A percentile compares a stretch with the other conserved stretches of the same genome.
phyloP scores from a whole-genome alignment of 805 yeast species.

The Zygoascus ofunaensis region DNA sequence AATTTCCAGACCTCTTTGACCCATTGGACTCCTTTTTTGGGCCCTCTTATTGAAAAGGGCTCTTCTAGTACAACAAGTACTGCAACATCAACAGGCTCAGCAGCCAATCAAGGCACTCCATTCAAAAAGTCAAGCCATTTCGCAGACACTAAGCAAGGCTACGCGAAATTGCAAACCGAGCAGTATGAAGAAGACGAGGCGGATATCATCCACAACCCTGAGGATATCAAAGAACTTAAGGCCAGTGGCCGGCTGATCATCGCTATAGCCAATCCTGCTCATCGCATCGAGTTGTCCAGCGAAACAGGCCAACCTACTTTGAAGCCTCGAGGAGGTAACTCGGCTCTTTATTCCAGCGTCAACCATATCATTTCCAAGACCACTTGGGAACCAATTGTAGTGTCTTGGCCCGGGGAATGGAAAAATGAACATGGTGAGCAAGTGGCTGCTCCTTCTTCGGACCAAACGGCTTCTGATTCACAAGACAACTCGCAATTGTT shows the following conservation, averaged over 20 bases:
- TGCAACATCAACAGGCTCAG: neutral
- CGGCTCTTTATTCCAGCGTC: slow-evolving; percentile 74
- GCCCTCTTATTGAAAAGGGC: slow-evolving; percentile 11
- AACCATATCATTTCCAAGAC: slow-evolving; percentile 53
- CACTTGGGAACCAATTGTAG: slow-evolving; percentile 77
- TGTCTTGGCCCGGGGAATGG: slow-evolving; percentile 96
- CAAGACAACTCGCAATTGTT: slow-evolving; percentile 42
- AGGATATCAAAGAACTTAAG: slow-evolving; percentile 3
- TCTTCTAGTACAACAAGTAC: neutral
- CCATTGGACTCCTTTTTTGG: slow-evolving; percentile 13
- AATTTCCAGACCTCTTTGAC: no score
- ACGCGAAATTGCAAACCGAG: neutral
- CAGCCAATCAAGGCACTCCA: no score
- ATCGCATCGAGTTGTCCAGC: slow-evolving; percentile 40
- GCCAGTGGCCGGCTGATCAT: slow-evolving; percentile 60
- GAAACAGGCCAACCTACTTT: slow-evolving; percentile 33
- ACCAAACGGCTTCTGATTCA: slow-evolving; percentile 23
- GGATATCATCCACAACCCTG: slow-evolving; percentile 2
- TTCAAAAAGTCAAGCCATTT: neutral
- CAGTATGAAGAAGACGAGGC: neutral
- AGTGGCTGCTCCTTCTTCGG: slow-evolving; percentile 10
- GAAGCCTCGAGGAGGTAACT: slow-evolving; percentile 58
- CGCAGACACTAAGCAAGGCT: neutral
- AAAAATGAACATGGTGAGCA: neutral
- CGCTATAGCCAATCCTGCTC: slow-evolving; percentile 61